Conservation (phyloP, 2,329 filamentous ascomycete species). For the Aspergillus sp. region DNA sequence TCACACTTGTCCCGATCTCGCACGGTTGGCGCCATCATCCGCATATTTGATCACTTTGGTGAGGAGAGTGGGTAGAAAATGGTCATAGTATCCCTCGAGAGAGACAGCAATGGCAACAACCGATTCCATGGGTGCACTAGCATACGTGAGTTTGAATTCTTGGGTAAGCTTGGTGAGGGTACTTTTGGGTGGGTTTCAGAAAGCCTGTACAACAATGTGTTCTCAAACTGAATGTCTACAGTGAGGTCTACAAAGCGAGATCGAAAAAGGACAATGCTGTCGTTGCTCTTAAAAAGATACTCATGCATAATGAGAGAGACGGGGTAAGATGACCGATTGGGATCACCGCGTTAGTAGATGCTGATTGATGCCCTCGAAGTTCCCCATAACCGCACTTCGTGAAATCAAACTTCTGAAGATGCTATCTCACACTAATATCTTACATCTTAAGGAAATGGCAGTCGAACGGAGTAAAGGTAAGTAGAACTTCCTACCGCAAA, state of each 20-base stretch:
- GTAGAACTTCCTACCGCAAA: slow-evolving; percentile 24
- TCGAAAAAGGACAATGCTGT: slow-evolving; percentile 72
- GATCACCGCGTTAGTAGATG: slow-evolving; percentile 15
- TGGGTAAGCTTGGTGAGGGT: slow-evolving; percentile 75
- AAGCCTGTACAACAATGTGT: no score
- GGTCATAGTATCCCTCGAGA: slow-evolving; percentile 48
- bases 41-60: not conserved
- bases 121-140: slow-evolving; percentile 80
- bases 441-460: slow-evolving; percentile 92
- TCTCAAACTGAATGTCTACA: slow-evolving; percentile 35
- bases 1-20: not conserved
- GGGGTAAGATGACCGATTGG: slow-evolving; percentile 58
- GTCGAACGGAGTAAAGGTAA: slow-evolving; percentile 72
- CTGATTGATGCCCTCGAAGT: slow-evolving; percentile 50
- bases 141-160: slow-evolving; percentile 45
- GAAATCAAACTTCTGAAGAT: slow-evolving; percentile 98
- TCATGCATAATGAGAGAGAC: slow-evolving; percentile 99
- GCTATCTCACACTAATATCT: slow-evolving; percentile 84
- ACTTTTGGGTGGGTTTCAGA: slow-evolving; percentile 76
- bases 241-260: slow-evolving; percentile 87
- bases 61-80: slow-evolving; percentile 26
- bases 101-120: slow-evolving; percentile 48
- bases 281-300: slow-evolving; percentile 94
- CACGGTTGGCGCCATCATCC: not conserved
- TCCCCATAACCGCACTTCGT: slow-evolving; percentile 95